Evolutionary conservation across 148 eudicot species (phyloP).

Genomic region (Limonium bicolor): DNA sequence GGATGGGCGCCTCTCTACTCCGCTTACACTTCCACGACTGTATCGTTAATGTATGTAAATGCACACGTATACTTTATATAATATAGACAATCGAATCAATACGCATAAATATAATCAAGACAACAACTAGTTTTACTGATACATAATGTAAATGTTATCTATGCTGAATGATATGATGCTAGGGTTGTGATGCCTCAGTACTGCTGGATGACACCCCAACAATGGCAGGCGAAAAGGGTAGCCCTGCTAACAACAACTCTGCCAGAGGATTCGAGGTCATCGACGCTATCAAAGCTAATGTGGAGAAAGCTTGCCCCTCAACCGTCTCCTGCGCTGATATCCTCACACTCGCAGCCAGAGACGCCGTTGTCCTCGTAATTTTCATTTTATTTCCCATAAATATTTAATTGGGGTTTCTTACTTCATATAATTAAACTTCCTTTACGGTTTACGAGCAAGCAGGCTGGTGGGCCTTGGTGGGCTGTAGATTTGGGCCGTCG

Average conservation of each 20-base stretch:
- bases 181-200: conserved; percentile 69
- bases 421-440: not conserved
- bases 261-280: conserved; percentile 56
- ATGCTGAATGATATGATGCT: not conserved
- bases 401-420: no score
- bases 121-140: no score
- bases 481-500: conserved; percentile 46
- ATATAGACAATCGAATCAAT: no score
- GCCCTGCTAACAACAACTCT: conserved; percentile 40
- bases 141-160: no score
- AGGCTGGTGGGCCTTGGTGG: conserved; percentile 58
- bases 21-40: conserved; percentile 77
- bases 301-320: conserved; percentile 49
- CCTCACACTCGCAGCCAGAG: conserved; percentile 48
- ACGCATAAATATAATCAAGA: no score
- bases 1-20: conserved; percentile 65
- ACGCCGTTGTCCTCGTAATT: conserved; percentile 39
- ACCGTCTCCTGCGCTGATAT: conserved; percentile 68
- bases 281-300: conserved; percentile 34
- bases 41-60: conserved; percentile 53
- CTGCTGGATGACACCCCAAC: conserved; percentile 38
- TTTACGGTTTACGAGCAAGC: not conserved
- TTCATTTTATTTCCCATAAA: not conserved
- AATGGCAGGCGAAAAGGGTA: conserved; percentile 41
- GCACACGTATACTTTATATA: no score